phyloP scores from a whole-genome alignment of 306 rosid genomes.

The Benincasa hispida region DNA sequence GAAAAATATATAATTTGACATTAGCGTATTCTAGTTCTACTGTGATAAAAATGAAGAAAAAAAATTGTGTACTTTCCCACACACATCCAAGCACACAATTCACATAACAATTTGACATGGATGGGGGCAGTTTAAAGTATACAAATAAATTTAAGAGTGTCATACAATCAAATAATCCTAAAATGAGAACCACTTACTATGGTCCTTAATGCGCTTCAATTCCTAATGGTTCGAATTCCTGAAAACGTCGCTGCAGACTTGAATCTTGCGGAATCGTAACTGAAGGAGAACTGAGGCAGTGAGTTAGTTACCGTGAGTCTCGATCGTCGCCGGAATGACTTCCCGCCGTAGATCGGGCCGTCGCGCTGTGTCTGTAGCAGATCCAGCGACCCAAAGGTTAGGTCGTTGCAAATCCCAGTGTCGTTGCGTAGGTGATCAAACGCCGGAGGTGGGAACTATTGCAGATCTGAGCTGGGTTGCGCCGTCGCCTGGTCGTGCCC shows the following conservation, averaged over 20 bases:
- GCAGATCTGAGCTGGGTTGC: neutral
- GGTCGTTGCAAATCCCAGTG: neutral
- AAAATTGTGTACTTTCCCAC: neutral
- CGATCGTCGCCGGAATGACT: neutral
- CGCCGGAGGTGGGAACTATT: neutral
- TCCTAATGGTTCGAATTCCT: neutral
- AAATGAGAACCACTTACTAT: neutral
- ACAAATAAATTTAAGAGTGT: neutral
- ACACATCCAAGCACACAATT: neutral
- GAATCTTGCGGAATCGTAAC: neutral
- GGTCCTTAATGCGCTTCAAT: neutral
- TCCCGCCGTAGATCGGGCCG: neutral
- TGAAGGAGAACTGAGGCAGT: neutral
- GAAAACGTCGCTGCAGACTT: neutral
- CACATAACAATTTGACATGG: neutral
- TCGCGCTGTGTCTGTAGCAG: neutral
- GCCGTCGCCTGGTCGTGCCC: neutral
- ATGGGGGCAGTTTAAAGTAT: neutral
- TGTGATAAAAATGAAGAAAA: neutral
- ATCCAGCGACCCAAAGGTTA: neutral
- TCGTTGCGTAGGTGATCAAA: neutral
- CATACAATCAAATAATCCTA: neutral
- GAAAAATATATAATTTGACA: neutral
- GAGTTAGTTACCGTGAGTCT: neutral
- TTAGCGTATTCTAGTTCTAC: neutral